Percentiles rank a stretch among this genome's conserved stretches.
Conservation (phyloP, 179 eudicot species). For the Silene vulgaris region DNA sequence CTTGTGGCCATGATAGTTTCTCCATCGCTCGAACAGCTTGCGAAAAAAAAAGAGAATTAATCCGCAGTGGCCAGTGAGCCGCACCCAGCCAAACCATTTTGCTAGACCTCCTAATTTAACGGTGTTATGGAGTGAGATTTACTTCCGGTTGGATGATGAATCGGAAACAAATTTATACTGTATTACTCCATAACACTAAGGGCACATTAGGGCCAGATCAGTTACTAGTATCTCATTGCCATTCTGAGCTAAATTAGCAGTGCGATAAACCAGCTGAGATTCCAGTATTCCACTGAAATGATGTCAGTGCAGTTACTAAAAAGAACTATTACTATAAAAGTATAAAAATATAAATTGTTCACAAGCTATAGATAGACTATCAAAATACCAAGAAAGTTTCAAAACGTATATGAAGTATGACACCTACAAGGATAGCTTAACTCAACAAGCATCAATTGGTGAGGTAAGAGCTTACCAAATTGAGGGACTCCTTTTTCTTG, state of each 20-base stretch:
- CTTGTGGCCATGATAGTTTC: slow-evolving; percentile 9
- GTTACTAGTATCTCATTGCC: neutral
- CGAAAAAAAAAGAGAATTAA: neutral
- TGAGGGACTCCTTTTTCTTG: slow-evolving; percentile 81
- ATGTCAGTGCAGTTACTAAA: neutral
- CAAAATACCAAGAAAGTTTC: neutral
- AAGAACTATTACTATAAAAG: neutral
- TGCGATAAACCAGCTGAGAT: slow-evolving; percentile 1
- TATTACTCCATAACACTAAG: neutral
- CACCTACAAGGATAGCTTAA: neutral
- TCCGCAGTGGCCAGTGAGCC: neutral
- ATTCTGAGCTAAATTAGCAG: slow-evolving; percentile 4
- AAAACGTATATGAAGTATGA: neutral
- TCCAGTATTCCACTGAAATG: slow-evolving; percentile 4
- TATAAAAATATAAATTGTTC: too few relatives aligned
- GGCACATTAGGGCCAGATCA: neutral
- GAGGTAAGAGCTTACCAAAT: slow-evolving; percentile 48
- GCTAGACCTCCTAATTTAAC: neutral
- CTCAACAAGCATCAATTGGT: neutral
- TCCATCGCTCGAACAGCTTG: neutral
- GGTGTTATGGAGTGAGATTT: neutral
- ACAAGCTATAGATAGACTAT: neutral
- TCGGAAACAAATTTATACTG: neutral
- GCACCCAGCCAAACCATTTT: neutral
- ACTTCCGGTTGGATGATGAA: neutral